Evolutionary conservation across 2,329 filamentous ascomycete genomes (phyloP).

Genomic region (Raffaelea arxii): DNA sequence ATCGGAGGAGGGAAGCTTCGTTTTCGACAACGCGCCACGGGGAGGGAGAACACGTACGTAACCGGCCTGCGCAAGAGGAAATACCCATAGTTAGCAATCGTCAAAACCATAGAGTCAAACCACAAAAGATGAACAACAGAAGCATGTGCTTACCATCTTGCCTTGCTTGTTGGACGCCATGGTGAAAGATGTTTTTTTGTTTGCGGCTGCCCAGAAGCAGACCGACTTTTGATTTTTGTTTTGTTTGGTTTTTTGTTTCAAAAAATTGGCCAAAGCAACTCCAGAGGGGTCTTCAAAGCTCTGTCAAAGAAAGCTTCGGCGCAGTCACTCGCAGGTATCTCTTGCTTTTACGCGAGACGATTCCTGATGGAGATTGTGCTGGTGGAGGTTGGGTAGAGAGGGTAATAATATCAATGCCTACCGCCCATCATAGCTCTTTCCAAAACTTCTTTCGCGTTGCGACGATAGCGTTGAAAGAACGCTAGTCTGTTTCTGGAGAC

Average conservation of each 20-base stretch:
- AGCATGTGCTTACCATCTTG: slow-evolving; percentile 81
- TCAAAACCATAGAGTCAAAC: neutral
- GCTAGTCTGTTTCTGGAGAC: neutral
- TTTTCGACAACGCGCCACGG: neutral
- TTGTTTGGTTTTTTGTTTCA: slow-evolving; percentile 19
- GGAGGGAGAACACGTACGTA: slow-evolving; percentile 47
- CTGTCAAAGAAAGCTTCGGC: slow-evolving; percentile 5
- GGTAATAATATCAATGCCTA: neutral
- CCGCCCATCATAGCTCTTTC: neutral
- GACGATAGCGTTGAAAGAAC: neutral
- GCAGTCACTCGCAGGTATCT: slow-evolving; percentile 2
- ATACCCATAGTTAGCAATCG: slow-evolving; percentile 2
- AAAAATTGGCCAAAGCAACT: slow-evolving; percentile 25
- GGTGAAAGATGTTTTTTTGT: slow-evolving; percentile 29
- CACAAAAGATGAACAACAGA: slow-evolving; percentile 14
- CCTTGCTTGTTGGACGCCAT: slow-evolving; percentile 84
- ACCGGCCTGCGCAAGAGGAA: slow-evolving; percentile 42
- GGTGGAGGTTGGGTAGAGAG: slow-evolving; percentile 5
- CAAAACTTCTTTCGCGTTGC: slow-evolving; percentile 7
- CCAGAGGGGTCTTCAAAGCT: slow-evolving; percentile 5
- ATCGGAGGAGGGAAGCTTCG: neutral
- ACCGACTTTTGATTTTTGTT: too few relatives aligned
- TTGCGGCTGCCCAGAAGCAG: slow-evolving; percentile 27
- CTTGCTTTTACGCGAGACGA: slow-evolving; percentile 2
- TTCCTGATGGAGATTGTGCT: neutral